Evolutionary conservation across 2,329 filamentous ascomycete species (phyloP).

Genomic region (Xylariaceae sp.): DNA sequence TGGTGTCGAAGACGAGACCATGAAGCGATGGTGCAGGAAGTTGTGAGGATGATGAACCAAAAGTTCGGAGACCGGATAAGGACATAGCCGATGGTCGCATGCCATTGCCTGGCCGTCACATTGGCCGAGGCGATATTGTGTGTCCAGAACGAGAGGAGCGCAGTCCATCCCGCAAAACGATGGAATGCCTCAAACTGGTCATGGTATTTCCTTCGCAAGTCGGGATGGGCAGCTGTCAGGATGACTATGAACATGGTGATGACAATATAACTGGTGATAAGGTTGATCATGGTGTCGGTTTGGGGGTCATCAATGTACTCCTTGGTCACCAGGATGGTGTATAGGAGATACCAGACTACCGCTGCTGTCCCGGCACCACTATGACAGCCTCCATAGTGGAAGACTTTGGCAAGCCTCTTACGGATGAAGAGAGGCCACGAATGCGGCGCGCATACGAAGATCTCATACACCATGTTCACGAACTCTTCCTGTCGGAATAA

Average conservation of each 20-base stretch:
- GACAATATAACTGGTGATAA: slow-evolving; percentile 38
- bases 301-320: slow-evolving; percentile 24
- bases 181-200: slow-evolving; percentile 67
- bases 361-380: slow-evolving; percentile 47
- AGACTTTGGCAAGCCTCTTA: slow-evolving; percentile 45
- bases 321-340: slow-evolving; percentile 29
- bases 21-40: slow-evolving; percentile 61
- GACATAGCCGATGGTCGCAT: slow-evolving; percentile 34
- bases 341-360: slow-evolving; percentile 46
- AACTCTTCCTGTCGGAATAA: slow-evolving; percentile 50
- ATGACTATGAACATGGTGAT: slow-evolving; percentile 55
- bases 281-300: slow-evolving; percentile 23
- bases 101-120: slow-evolving; percentile 35
- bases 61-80: slow-evolving; percentile 45
- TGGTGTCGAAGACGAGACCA: slow-evolving; percentile 69
- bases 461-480: slow-evolving; percentile 46
- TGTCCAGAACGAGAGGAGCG: slow-evolving; percentile 45
- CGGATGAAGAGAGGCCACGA: slow-evolving; percentile 46
- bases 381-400: slow-evolving; percentile 49
- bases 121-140: slow-evolving; percentile 59
- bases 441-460: slow-evolving; percentile 42
- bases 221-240: slow-evolving; percentile 58
- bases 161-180: slow-evolving; percentile 66
- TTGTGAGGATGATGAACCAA: slow-evolving; percentile 65
- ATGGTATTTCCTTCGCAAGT: slow-evolving; percentile 57